Base-by-base conservation (phyloP, 257 asterid genomes). In the Plantago elongata region DNA sequence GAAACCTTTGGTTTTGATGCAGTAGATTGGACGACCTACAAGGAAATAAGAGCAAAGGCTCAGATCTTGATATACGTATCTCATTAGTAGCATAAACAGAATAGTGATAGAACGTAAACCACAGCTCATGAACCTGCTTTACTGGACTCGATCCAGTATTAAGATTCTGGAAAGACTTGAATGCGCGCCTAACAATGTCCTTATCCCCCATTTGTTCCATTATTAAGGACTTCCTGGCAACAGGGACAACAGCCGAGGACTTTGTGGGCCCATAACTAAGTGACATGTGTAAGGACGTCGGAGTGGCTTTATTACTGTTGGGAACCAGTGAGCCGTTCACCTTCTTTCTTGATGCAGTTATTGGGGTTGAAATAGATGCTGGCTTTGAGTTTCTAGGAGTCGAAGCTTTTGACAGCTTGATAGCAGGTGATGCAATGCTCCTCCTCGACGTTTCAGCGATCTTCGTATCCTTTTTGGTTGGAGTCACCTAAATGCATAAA, bases 201-300 rank as follows among this genome's bases (percentile, higher is more conserved):
- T 91, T 91, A 74, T 91, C 96, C 77, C 96, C 98, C 98, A 91
- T 88, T 54, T 72, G 75, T 75, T 91, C 98, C 98, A 91, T 91
- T 57, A 91, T 88, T 79, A 81, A 72, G 50, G 98, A 88, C 78
- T 81, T 88, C 56, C 96, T 72, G 54, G 34, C 10, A 15, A 15
- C 4, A 14, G 40, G 40, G 51, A 60, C 60, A 64, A 74, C 63
- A 61, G 74, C 65, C 18, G 72, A 63, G 56, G 86, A 64, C 52
- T 76, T 79, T 11, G 78, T 52, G 4, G 87, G 78, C 51, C 85
- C 88, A 89, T 86, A 76, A 72, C 76, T 86, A 52, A 84, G 84
- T 62, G 98, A 88, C 98, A 81, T 84, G 78, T 92, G 95, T 72
- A 92, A 67, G 52, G 95, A 83, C 29, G 86, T 74, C 4, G 89